Evolutionary conservation across 441 rosid genomes (phyloP), one percentile per base, ranked within the genome.

Genomic region (Pelargonium cotyledonis): DNA sequence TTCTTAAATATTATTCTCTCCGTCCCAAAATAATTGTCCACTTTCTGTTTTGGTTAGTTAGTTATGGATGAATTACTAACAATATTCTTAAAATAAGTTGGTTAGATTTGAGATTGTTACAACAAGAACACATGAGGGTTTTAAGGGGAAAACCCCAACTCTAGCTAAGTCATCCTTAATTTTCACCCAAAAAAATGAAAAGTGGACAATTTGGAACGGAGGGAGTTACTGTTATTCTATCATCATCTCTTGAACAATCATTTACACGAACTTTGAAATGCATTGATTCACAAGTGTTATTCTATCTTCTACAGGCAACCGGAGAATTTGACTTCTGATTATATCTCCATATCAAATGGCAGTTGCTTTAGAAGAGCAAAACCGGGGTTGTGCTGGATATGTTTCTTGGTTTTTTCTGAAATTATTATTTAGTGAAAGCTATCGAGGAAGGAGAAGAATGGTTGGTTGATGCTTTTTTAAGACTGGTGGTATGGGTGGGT

Each of bases 261-360:
- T 18, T 12, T 0, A 55, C 4, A 11, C 6, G 55, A 51, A 51
- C 19, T 12, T 51, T 1, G 19, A 51, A 51, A 6, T 12, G 3
- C 6, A 35, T 63, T 5, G 73, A 53, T 21, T 44, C 21, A 18
- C 14, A 38, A 43, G 9, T 61, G 14, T 51, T 63, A 2, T 10
- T 44, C 9, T 40, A 26, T 67, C 43, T 68, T 74, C 35, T 77
- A 73, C 91, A 95, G 99, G 99, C 99, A 63, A 77, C 85, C 10
- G 99, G 99, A 65, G 99, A 95, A 78, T 95, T 95, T 43, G 94
- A 95, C 58, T 95, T 95, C 84, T 95, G 89, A 92, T 82, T 81
- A 75, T 80, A 78, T 65, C 4, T 46, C 51, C 53, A 38, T 58
- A 51, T 68, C 57, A 46, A 63, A 68, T 38, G 60, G 35, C 71